Evolutionary conservation across 1,284 basidiomycete species (phyloP), one percentile per base, ranked within the genome.

Genomic region (Athelia sp.): DNA sequence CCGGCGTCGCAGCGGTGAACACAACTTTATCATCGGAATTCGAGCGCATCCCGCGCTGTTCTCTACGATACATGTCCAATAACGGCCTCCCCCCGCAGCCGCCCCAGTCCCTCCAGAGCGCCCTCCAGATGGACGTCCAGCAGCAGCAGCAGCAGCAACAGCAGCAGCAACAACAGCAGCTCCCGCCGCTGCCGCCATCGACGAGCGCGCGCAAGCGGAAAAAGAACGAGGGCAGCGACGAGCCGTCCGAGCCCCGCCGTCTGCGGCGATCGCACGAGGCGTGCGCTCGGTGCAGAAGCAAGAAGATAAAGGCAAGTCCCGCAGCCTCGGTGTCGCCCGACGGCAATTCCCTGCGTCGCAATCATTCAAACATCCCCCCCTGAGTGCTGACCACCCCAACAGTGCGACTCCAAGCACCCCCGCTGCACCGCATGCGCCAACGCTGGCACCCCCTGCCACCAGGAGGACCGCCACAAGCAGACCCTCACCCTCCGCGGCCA

Each of bases 251-350:
- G 64, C 84, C 87, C 46, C 78, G 88, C 60, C 80, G 88, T 52
- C 77, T 91, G 60, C 76, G 88, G 59, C 81, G 89, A 61, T 90
- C 87, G 59, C 88, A 91, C 72, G 89, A 91, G 70, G 88, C 88
- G 55, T 91, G 88, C 75, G 83, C 87, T 56, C 79, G 89, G 64
- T 91, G 89, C 76, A 85, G 89, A 77, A 86, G 83, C 72, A 90
- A 91, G 79, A 90, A 90, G 84, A 91, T 90, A 71, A 91, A 91
- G 86, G 89, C 84, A 86, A 82, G 85, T 86, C 76, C 82, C 81
- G 83, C 21, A 29, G 9, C 8, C 18, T 11, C 45, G 11, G n/a
- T n/a, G 6, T n/a, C n/a, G 15, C 77, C 86, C 84, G 83, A 81
- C 84, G 81, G 82, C 82, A 87, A 85, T 76, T 82, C 78, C 84